Conservation (phyloP, 2,329 filamentous ascomycete genomes). For the Cordyceps cicadae region DNA sequence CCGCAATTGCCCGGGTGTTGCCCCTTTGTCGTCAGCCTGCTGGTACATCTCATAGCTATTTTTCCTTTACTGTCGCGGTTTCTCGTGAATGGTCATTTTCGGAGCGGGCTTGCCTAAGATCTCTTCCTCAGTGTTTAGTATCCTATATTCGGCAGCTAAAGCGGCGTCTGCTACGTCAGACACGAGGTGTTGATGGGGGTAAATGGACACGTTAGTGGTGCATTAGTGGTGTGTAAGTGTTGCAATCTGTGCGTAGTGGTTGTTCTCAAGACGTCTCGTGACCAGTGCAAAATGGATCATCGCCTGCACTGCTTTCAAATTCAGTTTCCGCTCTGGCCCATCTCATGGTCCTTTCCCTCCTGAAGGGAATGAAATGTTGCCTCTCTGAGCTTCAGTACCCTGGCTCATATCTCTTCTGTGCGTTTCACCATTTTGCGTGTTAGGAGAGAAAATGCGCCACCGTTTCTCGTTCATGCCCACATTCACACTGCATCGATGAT, state of each 20-base stretch:
- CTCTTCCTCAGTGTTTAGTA: not conserved
- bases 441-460: slow-evolving; percentile 8
- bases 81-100: not conserved
- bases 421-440: slow-evolving; percentile 3
- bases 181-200: not conserved
- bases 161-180: not conserved
- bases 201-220: not conserved
- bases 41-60: slow-evolving; percentile 26
- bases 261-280: not conserved
- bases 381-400: slow-evolving; percentile 1
- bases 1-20: slow-evolving; percentile 22
- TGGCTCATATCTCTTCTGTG: not conserved
- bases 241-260: not conserved
- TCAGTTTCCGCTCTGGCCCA: not conserved
- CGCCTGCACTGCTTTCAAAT: not conserved
- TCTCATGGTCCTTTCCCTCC: not conserved
- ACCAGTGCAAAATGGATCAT: not conserved
- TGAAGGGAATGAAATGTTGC: not conserved
- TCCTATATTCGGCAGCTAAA: not conserved
- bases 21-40: slow-evolving; percentile 23
- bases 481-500: slow-evolving; percentile 3
- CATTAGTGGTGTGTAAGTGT: not conserved
- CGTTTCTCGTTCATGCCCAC: slow-evolving; percentile 10
- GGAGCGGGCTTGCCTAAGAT: not conserved
- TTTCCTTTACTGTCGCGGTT: not conserved